These are phyloP conservation scores for Coemansia sp. DNA, from an alignment of 192 early-diverging fungal genomes.

Conservation along the genomic window DNA sequence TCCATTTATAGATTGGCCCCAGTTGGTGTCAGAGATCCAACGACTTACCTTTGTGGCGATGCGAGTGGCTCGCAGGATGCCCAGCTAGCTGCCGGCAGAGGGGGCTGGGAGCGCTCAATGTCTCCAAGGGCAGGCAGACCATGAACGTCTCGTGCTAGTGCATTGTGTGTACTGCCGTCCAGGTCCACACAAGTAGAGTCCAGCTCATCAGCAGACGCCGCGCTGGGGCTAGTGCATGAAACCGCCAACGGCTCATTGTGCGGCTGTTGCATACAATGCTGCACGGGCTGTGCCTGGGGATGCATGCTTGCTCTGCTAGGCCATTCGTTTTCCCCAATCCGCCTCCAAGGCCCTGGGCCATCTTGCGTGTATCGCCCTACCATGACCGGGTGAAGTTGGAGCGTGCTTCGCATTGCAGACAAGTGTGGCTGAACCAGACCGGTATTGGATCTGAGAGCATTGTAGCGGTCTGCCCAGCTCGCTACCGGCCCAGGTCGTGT, in stretches of 20 bases:
- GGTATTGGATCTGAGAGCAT: background rate
- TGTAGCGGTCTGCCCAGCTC: background rate
- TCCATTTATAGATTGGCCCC: background rate
- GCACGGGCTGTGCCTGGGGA: background rate
- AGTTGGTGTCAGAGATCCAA: background rate
- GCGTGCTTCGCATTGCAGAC: conserved; percentile 29
- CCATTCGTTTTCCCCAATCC: background rate
- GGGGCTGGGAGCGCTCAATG: background rate
- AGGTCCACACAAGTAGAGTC: conserved; percentile 35
- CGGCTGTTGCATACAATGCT: background rate
- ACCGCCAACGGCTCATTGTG: background rate
- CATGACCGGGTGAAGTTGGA: background rate
- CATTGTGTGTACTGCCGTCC: background rate
- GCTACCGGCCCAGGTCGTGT: background rate
- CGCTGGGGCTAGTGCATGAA: conserved; percentile 1
- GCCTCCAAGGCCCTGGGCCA: background rate
- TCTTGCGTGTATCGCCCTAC: background rate
- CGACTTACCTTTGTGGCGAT: background rate
- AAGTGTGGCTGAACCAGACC: background rate
- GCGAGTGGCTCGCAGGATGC: background rate
- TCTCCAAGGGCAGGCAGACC: background rate
- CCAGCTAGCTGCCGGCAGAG: background rate
- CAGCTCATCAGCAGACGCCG: conserved; percentile 10
- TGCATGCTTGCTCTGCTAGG: background rate
- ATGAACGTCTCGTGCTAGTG: background rate